These are phyloP conservation scores for Trapa incisa DNA, from an alignment of 345 rosid genomes.

Conservation along the genomic window DNA sequence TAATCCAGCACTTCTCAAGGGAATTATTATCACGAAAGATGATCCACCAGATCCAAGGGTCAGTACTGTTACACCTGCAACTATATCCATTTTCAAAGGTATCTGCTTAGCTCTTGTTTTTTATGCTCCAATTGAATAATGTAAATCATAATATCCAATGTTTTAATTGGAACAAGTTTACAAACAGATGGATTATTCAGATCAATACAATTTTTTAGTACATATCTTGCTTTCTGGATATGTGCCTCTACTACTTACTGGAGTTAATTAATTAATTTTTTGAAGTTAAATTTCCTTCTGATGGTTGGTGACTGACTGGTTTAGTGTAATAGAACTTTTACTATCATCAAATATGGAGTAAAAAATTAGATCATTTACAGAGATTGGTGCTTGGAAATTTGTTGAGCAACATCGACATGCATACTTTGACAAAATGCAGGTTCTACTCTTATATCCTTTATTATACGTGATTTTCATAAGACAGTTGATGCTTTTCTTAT, in stretches of 20 bases:
- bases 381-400: conserved; percentile 82
- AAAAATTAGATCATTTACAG: conserved; percentile 27
- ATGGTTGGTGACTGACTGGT: background rate
- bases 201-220: background rate
- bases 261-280: background rate
- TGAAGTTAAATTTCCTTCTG: background rate
- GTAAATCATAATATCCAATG: background rate
- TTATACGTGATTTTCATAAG: background rate
- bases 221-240: background rate
- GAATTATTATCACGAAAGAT: conserved; percentile 37
- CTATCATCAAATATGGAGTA: background rate
- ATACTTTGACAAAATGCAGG: conserved; percentile 94
- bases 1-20: conserved; percentile 58
- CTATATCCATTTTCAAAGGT: conserved; percentile 77
- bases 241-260: background rate
- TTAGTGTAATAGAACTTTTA: background rate
- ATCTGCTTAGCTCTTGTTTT: conserved; percentile 2
- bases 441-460: conserved; percentile 6
- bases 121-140: background rate
- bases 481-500: background rate
- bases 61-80: conserved; percentile 85
- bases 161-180: background rate
- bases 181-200: background rate
- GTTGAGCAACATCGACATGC: conserved; percentile 78
- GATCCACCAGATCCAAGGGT: conserved; percentile 84